A percentile compares a stretch with the other conserved stretches of the same genome.
phyloP scores from a whole-genome alignment of 305 asterid species.

The Rubia peregrina region DNA sequence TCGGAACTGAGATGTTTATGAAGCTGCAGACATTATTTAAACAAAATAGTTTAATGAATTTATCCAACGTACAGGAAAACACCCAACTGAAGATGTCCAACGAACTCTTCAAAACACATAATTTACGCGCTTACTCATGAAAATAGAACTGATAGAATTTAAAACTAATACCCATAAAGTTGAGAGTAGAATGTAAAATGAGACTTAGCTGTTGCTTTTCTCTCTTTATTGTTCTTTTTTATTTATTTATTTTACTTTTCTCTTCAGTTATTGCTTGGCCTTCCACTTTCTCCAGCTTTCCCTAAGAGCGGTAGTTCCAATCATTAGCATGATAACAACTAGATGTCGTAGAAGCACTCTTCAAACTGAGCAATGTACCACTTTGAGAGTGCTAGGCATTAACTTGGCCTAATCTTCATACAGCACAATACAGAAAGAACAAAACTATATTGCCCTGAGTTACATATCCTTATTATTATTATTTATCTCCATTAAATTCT shows the following conservation, averaged over 20 bases:
- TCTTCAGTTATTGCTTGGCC: not conserved
- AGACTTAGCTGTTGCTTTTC: not conserved
- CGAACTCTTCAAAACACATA: not conserved
- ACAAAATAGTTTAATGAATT: not conserved
- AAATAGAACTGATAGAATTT: no score
- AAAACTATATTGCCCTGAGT: not conserved
- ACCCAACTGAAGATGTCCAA: not conserved
- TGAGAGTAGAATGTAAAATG: not conserved
- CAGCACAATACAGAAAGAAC: not conserved
- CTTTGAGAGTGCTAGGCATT: not conserved
- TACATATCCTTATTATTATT: not conserved
- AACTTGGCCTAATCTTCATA: not conserved
- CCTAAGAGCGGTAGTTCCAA: not conserved
- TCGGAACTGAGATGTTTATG: conserved; percentile 75
- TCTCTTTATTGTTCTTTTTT: not conserved
- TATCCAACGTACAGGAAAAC: not conserved
- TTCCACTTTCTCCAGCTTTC: conserved; percentile 1
- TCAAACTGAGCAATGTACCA: not conserved
- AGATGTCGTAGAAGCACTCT: not conserved
- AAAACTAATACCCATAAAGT: not conserved
- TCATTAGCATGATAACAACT: not conserved
- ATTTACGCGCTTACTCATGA: no score
- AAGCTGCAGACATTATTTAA: conserved; percentile 45
- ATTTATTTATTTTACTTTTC: not conserved
- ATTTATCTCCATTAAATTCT: not conserved